A percentile compares a stretch with the other conserved stretches of the same genome.
Conservation (phyloP, 345 rosid genomes). For the Toxicodendron radicans region DNA sequence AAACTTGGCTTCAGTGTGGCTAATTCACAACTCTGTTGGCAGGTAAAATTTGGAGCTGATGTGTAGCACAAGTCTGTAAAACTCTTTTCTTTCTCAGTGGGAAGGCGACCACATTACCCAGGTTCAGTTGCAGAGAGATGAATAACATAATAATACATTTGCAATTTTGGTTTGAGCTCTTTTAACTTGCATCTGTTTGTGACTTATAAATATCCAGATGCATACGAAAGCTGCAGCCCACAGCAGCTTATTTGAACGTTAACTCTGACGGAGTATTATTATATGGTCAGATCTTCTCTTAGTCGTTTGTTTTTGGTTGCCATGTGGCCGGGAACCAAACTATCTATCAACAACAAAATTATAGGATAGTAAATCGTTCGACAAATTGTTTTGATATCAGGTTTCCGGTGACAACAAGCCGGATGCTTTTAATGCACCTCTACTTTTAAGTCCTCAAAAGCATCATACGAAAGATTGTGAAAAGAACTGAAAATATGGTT, state of each 20-base stretch:
- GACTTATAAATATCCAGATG: background rate
- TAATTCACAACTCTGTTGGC: background rate
- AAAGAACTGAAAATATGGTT: too few species aligned
- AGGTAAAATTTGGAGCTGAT: background rate
- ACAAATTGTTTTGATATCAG: too few species aligned
- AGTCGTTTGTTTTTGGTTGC: background rate
- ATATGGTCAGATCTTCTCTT: background rate
- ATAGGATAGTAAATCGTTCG: too few species aligned
- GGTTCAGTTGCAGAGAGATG: slow-evolving; percentile 1
- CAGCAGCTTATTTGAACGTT: background rate
- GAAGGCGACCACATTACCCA: background rate
- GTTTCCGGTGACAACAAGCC: too few species aligned
- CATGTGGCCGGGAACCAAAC: background rate
- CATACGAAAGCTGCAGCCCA: too few species aligned
- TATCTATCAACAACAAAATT: too few species aligned
- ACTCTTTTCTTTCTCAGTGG: background rate
- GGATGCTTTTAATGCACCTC: too few species aligned
- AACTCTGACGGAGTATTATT: too few species aligned
- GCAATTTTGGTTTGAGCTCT: background rate
- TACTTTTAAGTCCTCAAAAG: too few species aligned
- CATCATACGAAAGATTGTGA: too few species aligned
- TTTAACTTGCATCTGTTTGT: background rate
- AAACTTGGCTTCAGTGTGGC: background rate
- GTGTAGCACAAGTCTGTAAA: background rate
- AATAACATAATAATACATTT: background rate